Evolutionary conservation across 306 rosid genomes (phyloP).

Genomic region (Trichosanthes cucumerina): DNA sequence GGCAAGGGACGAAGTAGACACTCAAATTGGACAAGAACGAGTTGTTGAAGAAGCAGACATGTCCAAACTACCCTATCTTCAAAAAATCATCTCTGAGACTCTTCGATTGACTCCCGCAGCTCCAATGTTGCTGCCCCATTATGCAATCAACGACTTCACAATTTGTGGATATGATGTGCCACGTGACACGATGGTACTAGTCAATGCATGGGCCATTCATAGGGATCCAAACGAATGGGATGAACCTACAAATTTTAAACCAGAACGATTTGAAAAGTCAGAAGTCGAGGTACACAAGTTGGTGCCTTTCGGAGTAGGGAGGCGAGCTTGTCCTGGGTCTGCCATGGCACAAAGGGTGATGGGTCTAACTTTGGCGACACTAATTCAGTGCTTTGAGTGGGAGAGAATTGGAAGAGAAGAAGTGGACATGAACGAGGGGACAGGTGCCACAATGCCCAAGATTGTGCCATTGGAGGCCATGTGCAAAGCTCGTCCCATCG

Average conservation of each 20-base stretch:
- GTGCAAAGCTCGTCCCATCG: slow-evolving; percentile 31
- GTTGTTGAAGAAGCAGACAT: slow-evolving; percentile 34
- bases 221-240: slow-evolving; percentile 39
- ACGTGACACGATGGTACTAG: slow-evolving; percentile 24
- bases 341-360: slow-evolving; percentile 32
- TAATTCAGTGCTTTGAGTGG: slow-evolving; percentile 65
- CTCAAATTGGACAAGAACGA: slow-evolving; percentile 23
- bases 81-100: slow-evolving; percentile 34
- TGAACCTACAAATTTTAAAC: slow-evolving; percentile 30
- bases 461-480: slow-evolving; percentile 35
- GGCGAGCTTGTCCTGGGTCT: slow-evolving; percentile 39
- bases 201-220: slow-evolving; percentile 17
- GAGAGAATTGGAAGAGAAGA: slow-evolving; percentile 14
- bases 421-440: slow-evolving; percentile 33
- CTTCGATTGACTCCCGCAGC: slow-evolving; percentile 29
- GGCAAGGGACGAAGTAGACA: slow-evolving; percentile 32
- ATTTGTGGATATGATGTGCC: slow-evolving; percentile 36
- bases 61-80: slow-evolving; percentile 34
- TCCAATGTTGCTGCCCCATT: slow-evolving; percentile 36
- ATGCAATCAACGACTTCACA: slow-evolving; percentile 27
- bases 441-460: slow-evolving; percentile 28
- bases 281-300: slow-evolving; percentile 3
- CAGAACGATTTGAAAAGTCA: slow-evolving; percentile 29
- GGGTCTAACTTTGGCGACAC: slow-evolving; percentile 23
- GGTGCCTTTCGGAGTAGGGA: slow-evolving; percentile 42